Conservation (phyloP, 2,329 filamentous ascomycete genomes). For the Fusarium pseudonygamai region DNA sequence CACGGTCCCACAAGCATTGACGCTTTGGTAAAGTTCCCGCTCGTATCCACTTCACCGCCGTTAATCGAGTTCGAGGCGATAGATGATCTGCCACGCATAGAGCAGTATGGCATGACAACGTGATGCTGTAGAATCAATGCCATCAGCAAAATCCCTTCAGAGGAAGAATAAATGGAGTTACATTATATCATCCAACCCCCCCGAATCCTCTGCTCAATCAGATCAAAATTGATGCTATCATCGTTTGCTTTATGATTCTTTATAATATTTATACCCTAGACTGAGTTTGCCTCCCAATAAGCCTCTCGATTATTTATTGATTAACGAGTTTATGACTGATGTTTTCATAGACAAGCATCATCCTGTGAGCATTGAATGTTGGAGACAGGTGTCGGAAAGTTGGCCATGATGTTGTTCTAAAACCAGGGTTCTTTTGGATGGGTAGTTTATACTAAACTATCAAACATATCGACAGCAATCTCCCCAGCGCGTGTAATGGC, state of each 20-base stretch:
- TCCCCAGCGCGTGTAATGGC: accelerated
- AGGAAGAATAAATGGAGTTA: accelerated
- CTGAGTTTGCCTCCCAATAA: background rate
- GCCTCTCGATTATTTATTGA: accelerated
- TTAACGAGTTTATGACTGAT: background rate
- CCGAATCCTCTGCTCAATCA: too few relatives aligned
- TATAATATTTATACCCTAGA: background rate
- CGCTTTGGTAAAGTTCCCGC: background rate
- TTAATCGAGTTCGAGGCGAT: background rate
- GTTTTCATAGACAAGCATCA: accelerated
- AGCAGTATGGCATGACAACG: background rate
- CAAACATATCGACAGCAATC: accelerated
- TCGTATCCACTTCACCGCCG: background rate
- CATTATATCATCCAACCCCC: accelerated
- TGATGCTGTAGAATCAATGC: background rate
- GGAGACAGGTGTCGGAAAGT: background rate
- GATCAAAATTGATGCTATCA: accelerated
- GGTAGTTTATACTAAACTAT: background rate
- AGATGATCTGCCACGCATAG: background rate
- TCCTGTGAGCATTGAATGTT: background rate
- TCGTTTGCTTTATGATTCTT: too few relatives aligned
- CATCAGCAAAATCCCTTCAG: accelerated
- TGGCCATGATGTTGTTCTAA: accelerated
- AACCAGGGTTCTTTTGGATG: accelerated
- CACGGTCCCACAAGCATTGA: background rate